Base-by-base conservation (phyloP, 495 filamentous ascomycete species). In the Xylaria curta region DNA sequence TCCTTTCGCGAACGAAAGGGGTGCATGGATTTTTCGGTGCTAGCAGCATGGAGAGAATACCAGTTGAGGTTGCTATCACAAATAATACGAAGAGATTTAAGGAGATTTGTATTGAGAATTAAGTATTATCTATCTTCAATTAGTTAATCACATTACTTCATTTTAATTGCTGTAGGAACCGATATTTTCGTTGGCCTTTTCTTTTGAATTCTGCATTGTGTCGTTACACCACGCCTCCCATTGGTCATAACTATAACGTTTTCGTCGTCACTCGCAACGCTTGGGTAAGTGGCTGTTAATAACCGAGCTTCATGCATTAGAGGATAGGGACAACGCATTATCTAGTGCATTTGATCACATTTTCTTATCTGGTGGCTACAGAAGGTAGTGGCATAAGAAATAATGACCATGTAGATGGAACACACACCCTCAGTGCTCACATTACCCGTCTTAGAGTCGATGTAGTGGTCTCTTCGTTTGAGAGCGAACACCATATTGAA, bases 11-110 rank as follows among this genome's bases (percentile, higher is more conserved):
- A 73, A 89, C 86, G 12, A 83, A 82, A 47, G 90, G 90, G 0
- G 82, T 92, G 26, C 90, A 92, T 81, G 90, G 90, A 3, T 92
- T 93, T 73, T 92, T 87, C 79, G 91, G 91, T 0, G 91, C 91
- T 33, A 91, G 89, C 71, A 90, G 87, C 71, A 90, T 93, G 87
- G 91, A 92, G 82, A 82, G 90, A 46, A 81, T 92, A 74, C 91
- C 91, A 17, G 90, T 92, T 36, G 91, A 93, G 80, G 78, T 82
- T 70, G 91, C 90, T 0, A 89, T 92, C 66, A 85, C 86, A 72
- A 81, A 89, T 33, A 89, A 88, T 71, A 89, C 88, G 70, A 85
- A 78, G 77, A 76, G 74, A 26, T 92, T 92, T 73, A 93, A 92
- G 81, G 79, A 71, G 7, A 76, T 79, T n/a, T 58, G 58, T 33